Evolutionary conservation across 2,329 filamentous ascomycete genomes (phyloP), one percentile per base, ranked within the genome.

Genomic region (Monilinia fructigena): DNA sequence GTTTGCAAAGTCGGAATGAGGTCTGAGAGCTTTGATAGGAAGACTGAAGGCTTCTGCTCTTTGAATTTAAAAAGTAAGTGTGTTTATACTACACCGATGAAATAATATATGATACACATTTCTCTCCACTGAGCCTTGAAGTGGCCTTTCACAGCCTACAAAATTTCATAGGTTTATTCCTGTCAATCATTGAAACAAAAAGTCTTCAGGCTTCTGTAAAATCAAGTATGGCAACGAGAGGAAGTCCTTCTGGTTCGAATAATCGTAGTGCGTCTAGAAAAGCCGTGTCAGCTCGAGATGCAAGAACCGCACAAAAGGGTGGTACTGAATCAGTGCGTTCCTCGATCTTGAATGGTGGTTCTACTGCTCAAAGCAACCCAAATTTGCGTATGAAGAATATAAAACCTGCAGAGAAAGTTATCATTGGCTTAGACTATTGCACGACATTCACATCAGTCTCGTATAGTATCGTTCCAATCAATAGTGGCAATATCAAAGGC

Each of bases 391-490:
- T 6, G 5, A 53, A 63, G 0, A n/a, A 8, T 18, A 38, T 54
- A 6, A 28, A 18, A 18, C 11, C 47, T 4, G 4, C 55, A 26
- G 35, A 63, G 23, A 42, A 68, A 63, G 42, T 68, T 67, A 16
- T 69, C 35, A 18, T 71, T 26, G 70, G 70, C 5, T 18, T 71
- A 3, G 68, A 71, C 52, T 71, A 67, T 42, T 68, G 70, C 1
- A 68, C 70, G 6, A 70, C 70, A 14, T 67, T 66, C 55, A 70
- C 69, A 6, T 68, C 69, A 0, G 56, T 73, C 10, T 69, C 70
- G 5, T 71, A 68, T 38, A 59, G 45, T n/a, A 55, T 65, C 5
- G 42, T 65, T 26, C 45, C 47, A 2, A 50, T 66, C 5, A n/a
- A 55, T 1, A 53, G 69, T 18, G 28, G 35, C 10, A 42, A 60